A percentile compares a stretch with the other conserved stretches of the same genome.
These are phyloP conservation scores for Durotheca rogersii DNA, from an alignment of 495 filamentous ascomycete genomes.

Conservation along the genomic window DNA sequence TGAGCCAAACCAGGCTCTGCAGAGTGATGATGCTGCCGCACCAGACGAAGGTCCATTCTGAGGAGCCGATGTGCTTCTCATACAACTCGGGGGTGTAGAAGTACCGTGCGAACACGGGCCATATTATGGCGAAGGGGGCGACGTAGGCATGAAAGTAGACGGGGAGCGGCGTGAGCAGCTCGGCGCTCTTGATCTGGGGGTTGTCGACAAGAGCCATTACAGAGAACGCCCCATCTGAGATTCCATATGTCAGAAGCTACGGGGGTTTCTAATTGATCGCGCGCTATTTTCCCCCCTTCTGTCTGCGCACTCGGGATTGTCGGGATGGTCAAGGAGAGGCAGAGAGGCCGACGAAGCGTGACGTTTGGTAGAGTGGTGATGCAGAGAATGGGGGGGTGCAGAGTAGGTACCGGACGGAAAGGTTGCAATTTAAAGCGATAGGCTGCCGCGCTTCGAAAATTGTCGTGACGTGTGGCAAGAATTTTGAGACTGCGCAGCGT, in stretches of 20 bases:
- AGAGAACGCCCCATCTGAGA: neutral
- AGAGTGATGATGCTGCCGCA: conserved; percentile 79
- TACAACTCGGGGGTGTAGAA: conserved; percentile 83
- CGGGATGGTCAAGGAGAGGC: neutral
- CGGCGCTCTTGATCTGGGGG: conserved; percentile 81
- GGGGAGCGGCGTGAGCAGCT: conserved; percentile 86
- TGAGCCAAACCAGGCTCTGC: conserved; percentile 90
- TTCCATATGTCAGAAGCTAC: conserved; percentile 8
- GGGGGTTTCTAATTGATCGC: neutral
- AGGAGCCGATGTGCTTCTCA: conserved; percentile 79
- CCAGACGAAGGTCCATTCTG: conserved; percentile 98
- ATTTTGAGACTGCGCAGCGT: no score
- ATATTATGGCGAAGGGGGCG: conserved; percentile 87
- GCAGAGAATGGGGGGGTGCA: neutral
- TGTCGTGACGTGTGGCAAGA: neutral
- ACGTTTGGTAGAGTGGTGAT: neutral
- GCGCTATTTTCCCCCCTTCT: conserved; percentile 1
- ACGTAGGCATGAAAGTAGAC: conserved; percentile 79
- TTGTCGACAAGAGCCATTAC: conserved; percentile 78
- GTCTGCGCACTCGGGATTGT: neutral
- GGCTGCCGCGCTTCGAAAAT: neutral
- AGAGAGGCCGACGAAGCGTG: neutral
- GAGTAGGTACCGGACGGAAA: neutral
- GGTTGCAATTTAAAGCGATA: neutral
- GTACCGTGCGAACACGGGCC: conserved; percentile 85